phyloP scores from a whole-genome alignment of 805 yeast species.

The Candida maris region DNA sequence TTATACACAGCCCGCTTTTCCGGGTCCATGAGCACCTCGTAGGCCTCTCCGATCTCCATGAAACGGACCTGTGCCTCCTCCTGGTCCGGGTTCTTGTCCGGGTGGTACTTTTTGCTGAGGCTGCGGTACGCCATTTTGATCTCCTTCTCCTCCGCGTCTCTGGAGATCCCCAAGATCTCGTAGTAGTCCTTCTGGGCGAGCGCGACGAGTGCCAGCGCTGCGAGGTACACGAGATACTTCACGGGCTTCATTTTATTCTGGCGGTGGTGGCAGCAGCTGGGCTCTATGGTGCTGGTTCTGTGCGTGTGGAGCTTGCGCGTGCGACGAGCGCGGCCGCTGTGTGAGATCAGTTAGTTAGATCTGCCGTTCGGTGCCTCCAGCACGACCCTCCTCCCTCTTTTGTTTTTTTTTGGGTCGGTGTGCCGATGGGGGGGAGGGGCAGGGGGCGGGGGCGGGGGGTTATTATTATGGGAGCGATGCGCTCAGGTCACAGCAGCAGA shows the following conservation, averaged over 20 bases:
- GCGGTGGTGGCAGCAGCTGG: neutral
- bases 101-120: slow-evolving; percentile 83
- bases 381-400: no score
- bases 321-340: no score
- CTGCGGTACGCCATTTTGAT: slow-evolving; percentile 83
- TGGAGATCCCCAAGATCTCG: slow-evolving; percentile 61
- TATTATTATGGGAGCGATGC: no score
- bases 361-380: no score
- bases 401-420: no score
- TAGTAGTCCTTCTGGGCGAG: slow-evolving; percentile 41
- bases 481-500: no score
- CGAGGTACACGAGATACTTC: neutral
- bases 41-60: slow-evolving; percentile 90
- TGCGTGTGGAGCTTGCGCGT: no score
- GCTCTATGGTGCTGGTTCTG: no score
- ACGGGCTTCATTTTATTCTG: neutral
- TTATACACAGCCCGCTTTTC: slow-evolving; percentile 71
- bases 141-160: slow-evolving; percentile 70
- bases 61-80: slow-evolving; percentile 83
- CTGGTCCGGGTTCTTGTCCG: slow-evolving; percentile 85
- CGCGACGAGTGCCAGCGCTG: slow-evolving; percentile 12
- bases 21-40: slow-evolving; percentile 72
- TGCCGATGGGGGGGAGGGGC: no score
- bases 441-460: no score
- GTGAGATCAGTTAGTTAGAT: no score